Percentiles rank a stretch among this genome's conserved stretches.
Conservation (phyloP, 202 grass and related monocot genomes). For the Eragrostis tef region DNA sequence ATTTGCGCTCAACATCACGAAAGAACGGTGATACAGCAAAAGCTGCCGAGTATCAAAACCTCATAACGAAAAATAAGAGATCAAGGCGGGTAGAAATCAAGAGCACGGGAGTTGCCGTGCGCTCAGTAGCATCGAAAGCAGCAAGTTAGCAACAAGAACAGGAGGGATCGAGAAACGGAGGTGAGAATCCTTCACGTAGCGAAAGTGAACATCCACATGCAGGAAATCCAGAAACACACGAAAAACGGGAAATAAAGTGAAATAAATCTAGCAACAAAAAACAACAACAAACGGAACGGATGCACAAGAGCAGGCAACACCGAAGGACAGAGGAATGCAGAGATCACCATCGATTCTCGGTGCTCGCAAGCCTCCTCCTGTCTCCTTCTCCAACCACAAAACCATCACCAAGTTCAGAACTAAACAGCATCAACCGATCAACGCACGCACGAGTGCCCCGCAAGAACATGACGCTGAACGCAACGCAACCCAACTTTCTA, state of each 20-base stretch:
- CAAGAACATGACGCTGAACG: background rate
- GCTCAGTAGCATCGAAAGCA: background rate
- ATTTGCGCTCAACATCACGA: background rate
- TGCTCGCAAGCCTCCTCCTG: background rate
- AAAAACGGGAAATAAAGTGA: slow-evolving; percentile 4
- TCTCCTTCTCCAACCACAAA: slow-evolving; percentile 2
- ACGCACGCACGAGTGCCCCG: background rate
- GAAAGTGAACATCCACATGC: background rate
- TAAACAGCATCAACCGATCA: background rate
- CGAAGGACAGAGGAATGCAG: background rate
- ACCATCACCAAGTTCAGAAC: background rate
- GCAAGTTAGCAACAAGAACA: background rate
- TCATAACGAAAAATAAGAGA: background rate
- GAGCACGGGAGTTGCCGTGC: background rate
- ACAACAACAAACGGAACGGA: background rate
- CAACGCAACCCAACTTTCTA: background rate
- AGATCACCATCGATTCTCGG: background rate
- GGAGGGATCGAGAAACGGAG: background rate
- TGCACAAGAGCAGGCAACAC: background rate
- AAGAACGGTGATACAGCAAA: background rate
- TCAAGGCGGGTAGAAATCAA: background rate
- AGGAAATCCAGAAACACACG: background rate
- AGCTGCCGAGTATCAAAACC: background rate
- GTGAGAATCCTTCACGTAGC: slow-evolving; percentile 9
- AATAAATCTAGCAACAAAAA: background rate